Evolutionary conservation across 2,329 filamentous ascomycete genomes (phyloP).

Genomic region (Onygenales sp.): DNA sequence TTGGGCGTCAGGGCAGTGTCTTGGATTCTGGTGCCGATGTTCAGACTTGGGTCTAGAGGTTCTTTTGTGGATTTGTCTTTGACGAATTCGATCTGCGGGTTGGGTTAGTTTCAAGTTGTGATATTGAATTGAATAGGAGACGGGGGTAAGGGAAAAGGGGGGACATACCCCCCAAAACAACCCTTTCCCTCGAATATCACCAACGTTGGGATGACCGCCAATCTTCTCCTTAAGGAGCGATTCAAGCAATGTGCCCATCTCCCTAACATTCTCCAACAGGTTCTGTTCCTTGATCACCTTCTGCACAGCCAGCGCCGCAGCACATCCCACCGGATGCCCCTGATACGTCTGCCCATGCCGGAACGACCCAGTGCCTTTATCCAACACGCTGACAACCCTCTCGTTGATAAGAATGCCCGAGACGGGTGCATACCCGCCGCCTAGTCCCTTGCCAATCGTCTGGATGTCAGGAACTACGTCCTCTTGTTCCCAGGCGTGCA

Average conservation of each 20-base stretch:
- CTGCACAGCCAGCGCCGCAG: constrained; percentile 52
- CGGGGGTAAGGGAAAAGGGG: background rate
- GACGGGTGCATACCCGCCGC: constrained; percentile 47
- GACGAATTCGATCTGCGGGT: constrained; percentile 46
- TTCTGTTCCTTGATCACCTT: constrained; percentile 47
- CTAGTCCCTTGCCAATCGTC: constrained; percentile 51
- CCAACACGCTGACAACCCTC: constrained; percentile 39
- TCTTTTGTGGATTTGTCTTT: constrained; percentile 44
- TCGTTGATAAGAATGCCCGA: constrained; percentile 46
- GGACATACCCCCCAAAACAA: constrained; percentile 50
- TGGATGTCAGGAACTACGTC: constrained; percentile 51
- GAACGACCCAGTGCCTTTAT: constrained; percentile 41
- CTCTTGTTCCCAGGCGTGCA: constrained; percentile 52
- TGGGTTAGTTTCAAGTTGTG: background rate
- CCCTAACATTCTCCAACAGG: constrained; percentile 49
- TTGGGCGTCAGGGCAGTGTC: constrained; percentile 37
- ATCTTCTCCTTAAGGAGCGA: constrained; percentile 36
- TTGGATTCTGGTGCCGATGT: constrained; percentile 41
- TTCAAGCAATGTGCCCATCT: constrained; percentile 41
- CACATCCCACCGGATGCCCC: constrained; percentile 49
- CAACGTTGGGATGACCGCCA: constrained; percentile 40
- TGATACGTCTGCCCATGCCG: constrained; percentile 53
- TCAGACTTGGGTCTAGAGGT: constrained; percentile 39
- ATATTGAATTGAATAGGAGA: background rate
- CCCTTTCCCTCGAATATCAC: constrained; percentile 49